These are phyloP conservation scores for Oemleria cerasiformis DNA, from an alignment of 306 rosid genomes.

Conservation along the genomic window DNA sequence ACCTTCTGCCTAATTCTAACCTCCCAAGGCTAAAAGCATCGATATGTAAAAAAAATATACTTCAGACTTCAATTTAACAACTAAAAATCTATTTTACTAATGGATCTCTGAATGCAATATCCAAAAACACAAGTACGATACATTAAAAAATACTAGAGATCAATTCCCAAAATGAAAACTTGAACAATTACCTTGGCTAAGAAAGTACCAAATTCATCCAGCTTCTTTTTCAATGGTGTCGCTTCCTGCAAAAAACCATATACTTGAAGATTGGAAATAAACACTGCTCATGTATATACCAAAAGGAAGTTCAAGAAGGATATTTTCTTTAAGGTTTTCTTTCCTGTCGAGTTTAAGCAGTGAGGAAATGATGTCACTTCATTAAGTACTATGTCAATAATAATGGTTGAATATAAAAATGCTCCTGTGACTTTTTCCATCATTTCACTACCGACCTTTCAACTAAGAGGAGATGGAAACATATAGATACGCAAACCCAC, in stretches of 20 bases:
- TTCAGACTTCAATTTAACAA: too few relatives aligned
- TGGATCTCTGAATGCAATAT: neutral
- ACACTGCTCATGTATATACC: conserved; percentile 9
- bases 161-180: conserved; percentile 12
- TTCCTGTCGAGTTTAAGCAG: neutral
- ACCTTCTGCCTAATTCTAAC: too few relatives aligned
- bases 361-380: neutral
- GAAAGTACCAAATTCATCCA: conserved; percentile 93
- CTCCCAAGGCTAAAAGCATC: too few relatives aligned
- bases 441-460: neutral
- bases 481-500: neutral
- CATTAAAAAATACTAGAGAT: neutral
- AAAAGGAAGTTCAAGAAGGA: conserved; percentile 12
- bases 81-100: too few relatives aligned
- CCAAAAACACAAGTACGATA: neutral
- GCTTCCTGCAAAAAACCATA: conserved; percentile 66
- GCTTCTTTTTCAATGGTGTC: conserved; percentile 94
- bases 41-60: too few relatives aligned
- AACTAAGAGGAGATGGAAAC: neutral
- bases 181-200: conserved; percentile 77
- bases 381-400: too few relatives aligned
- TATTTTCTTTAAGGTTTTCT: conserved; percentile 11
- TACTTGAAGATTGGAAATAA: conserved; percentile 19
- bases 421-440: conserved; percentile 1
- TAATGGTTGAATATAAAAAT: neutral